phyloP scores from a whole-genome alignment of 306 rosid genomes.

The Leucaena leucocephala region DNA sequence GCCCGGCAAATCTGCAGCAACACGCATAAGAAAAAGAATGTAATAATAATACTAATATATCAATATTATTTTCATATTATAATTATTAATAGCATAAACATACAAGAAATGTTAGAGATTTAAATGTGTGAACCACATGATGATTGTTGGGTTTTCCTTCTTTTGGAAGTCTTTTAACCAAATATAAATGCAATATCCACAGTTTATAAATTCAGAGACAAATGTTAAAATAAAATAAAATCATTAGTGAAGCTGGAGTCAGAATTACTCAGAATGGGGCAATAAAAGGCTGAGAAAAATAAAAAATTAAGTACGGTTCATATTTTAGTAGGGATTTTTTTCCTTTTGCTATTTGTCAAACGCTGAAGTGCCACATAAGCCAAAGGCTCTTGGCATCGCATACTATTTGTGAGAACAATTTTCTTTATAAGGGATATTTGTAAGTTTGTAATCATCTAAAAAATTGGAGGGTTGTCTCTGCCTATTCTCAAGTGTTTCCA shows the following conservation, averaged over 20 bases:
- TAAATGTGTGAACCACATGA: slow-evolving; percentile 16
- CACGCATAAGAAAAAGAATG: neutral
- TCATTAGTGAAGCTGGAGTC: slow-evolving; percentile 9
- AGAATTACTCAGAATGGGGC: slow-evolving; percentile 7
- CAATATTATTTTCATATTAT: neutral
- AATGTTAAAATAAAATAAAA: neutral
- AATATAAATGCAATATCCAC: slow-evolving; percentile 16
- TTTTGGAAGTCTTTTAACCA: slow-evolving; percentile 3
- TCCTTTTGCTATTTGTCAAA: neutral
- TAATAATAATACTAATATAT: neutral
- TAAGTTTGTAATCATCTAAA: slow-evolving; percentile 11
- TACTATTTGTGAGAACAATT: slow-evolving; percentile 3
- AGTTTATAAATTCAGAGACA: neutral
- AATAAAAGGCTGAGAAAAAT: slow-evolving; percentile 8
- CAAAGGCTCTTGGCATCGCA: slow-evolving; percentile 1
- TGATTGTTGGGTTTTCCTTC: slow-evolving; percentile 21
- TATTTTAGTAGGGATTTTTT: neutral
- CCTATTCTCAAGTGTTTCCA: neutral
- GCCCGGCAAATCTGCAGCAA: slow-evolving; percentile 59
- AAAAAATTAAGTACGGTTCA: neutral
- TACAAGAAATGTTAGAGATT: neutral
- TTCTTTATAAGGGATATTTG: neutral
- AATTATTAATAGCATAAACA: neutral
- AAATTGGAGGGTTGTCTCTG: neutral
- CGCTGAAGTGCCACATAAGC: neutral